Evolutionary conservation across 805 yeast genomes (phyloP), one percentile per base, ranked within the genome.

Genomic region (Jamesozyma hellenica): DNA sequence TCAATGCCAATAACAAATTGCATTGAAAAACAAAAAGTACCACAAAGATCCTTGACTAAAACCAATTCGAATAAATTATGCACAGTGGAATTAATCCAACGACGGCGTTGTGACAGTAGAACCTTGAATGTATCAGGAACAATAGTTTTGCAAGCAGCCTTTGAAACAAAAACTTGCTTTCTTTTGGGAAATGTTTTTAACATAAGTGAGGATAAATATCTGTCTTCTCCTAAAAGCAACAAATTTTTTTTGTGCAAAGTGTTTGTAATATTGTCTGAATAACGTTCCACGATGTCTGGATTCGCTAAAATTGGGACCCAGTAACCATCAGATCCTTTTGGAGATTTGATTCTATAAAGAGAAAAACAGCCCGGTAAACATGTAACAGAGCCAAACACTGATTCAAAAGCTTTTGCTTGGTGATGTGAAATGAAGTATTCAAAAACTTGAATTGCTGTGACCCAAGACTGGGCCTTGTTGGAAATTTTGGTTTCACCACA

Each of bases 361-460:
- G 84, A 81, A 70, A 87, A 87, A 68, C 96, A 87, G 30, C 96
- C 96, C 0, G 96, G 96, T 45, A 87, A 71, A 72, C 96, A 87
- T 0, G 96, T 87, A 13, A 87, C 96, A 49, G 92, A 81, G 42
- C 95, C 95, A 61, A 87, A 87, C 1, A 82, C 88, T n/a, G 94
- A 79, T 63, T 87, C 96, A 60, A 87, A 87, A 0, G 95, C 95
- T 61, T 87, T 87, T 1, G 95, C 77, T 57, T 84, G 95, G 64
- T 87, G 96, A 63, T 87, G 96, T 4, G 95, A 86, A 46, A 87
- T 83, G 61, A 79, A 87, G 59, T 87, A 87, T 54, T 87, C 96
- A 59, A 87, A 87, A 21, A 87, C 96, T 65, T 87, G 96, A 54
- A 87, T 87, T 29, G 84, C 82, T 1, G 95, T 84, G 13, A 86